A percentile compares a stretch with the other conserved stretches of the same genome.
Conservation (phyloP, 2,329 filamentous ascomycete genomes). For the Coniella vitis region DNA sequence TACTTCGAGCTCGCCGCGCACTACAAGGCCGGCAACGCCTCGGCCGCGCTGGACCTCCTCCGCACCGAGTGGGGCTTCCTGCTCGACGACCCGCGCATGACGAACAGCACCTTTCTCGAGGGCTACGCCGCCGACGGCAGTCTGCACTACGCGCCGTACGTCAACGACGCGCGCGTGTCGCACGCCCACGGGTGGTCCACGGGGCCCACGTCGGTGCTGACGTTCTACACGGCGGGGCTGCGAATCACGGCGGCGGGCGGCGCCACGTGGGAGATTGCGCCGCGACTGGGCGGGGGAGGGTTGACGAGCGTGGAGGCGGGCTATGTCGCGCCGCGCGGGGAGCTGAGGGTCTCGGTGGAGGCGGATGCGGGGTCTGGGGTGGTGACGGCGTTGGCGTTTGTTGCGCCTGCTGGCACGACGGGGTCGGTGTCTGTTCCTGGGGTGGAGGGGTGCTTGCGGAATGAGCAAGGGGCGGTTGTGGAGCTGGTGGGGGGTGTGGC, state of each 20-base stretch:
- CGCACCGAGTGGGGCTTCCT: conserved; percentile 10
- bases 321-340: neutral
- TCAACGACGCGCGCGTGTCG: conserved; percentile 7
- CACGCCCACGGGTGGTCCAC: conserved; percentile 12
- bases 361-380: neutral
- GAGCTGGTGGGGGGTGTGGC: conserved; percentile 1
- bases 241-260: conserved; percentile 5
- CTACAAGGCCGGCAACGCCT: conserved; percentile 4
- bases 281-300: conserved; percentile 5
- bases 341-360: conserved; percentile 1
- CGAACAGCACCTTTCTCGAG: conserved; percentile 10
- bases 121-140: conserved; percentile 10
- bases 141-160: conserved; percentile 11
- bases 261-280: conserved; percentile 4
- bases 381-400: neutral
- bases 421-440: neutral
- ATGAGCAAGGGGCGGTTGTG: neutral
- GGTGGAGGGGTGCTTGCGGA: neutral
- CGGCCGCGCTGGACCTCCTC: conserved; percentile 6
- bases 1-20: conserved; percentile 10
- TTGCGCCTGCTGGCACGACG: neutral
- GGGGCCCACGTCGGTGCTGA: conserved; percentile 8
- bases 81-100: conserved; percentile 13
- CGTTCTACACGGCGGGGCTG: conserved; percentile 6
- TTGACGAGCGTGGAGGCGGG: neutral